Evolutionary conservation across 768 basidiomycete genomes (phyloP).

Genomic region (Boletus rubroflammeus): DNA sequence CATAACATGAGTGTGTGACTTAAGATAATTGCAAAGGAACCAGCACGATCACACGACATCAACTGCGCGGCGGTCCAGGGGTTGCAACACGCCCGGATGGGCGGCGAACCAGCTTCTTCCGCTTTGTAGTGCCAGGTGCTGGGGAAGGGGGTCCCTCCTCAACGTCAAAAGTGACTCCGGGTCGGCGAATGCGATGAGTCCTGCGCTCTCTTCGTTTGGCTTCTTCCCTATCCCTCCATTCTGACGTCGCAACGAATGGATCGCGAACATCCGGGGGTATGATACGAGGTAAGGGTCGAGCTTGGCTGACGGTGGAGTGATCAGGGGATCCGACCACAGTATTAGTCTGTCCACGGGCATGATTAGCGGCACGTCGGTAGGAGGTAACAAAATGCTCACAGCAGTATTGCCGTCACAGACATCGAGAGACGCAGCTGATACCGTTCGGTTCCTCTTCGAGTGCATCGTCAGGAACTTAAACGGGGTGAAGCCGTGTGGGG

Average conservation of each 20-base stretch:
- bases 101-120: slow-evolving; percentile 30
- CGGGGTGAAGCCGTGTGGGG: slow-evolving; percentile 52
- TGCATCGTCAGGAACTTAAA: slow-evolving; percentile 54
- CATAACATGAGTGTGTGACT: slow-evolving; percentile 17
- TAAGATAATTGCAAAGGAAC: slow-evolving; percentile 23
- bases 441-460: slow-evolving; percentile 56
- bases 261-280: slow-evolving; percentile 60
- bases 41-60: slow-evolving; percentile 6
- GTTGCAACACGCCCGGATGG: slow-evolving; percentile 27
- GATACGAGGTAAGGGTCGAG: slow-evolving; percentile 40
- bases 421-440: slow-evolving; percentile 74
- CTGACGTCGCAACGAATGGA: slow-evolving; percentile 56
- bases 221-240: slow-evolving; percentile 70
- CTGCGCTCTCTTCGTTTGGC: slow-evolving; percentile 41
- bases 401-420: slow-evolving; percentile 73
- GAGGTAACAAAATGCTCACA: slow-evolving; percentile 40
- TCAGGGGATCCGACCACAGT: slow-evolving; percentile 75
- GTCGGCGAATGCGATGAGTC: slow-evolving; percentile 43
- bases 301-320: slow-evolving; percentile 62
- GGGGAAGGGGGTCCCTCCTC: slow-evolving; percentile 50
- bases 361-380: background rate
- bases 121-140: slow-evolving; percentile 20
- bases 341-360: slow-evolving; percentile 44
- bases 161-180: slow-evolving; percentile 66
- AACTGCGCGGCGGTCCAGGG: slow-evolving; percentile 22